These are phyloP conservation scores for Trifolium dubium DNA, from an alignment of 306 rosid species.

Conservation along the genomic window DNA sequence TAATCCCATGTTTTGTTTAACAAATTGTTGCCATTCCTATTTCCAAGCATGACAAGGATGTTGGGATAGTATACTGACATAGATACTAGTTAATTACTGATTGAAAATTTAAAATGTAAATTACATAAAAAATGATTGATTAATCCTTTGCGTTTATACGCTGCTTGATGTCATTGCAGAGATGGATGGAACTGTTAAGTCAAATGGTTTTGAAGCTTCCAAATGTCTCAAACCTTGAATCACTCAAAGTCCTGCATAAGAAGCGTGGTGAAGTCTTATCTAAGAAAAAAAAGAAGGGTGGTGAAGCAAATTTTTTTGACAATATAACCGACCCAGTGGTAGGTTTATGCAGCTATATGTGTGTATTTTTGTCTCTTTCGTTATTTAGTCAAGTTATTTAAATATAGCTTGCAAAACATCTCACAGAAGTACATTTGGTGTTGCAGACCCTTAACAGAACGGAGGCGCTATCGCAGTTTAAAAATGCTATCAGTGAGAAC, in stretches of 20 bases:
- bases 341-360: slow-evolving; percentile 8
- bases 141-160: slow-evolving; percentile 35
- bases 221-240: slow-evolving; percentile 61
- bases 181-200: slow-evolving; percentile 77
- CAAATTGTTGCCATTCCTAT: slow-evolving; percentile 19
- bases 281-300: no score
- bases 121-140: not conserved
- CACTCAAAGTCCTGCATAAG: slow-evolving; percentile 58
- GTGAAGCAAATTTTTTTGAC: slow-evolving; percentile 78
- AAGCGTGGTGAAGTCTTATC: slow-evolving; percentile 74
- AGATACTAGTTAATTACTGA: not conserved
- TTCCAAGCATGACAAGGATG: slow-evolving; percentile 37
- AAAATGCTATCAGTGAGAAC: slow-evolving; percentile 53
- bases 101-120: slow-evolving; percentile 4
- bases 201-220: slow-evolving; percentile 89
- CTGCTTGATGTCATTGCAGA: slow-evolving; percentile 59
- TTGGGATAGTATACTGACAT: slow-evolving; percentile 16
- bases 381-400: slow-evolving; percentile 15
- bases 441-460: slow-evolving; percentile 82
- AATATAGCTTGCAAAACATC: slow-evolving; percentile 2
- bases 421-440: slow-evolving; percentile 28
- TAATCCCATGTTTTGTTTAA: not conserved
- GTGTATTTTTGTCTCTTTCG: slow-evolving; percentile 3
- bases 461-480: slow-evolving; percentile 73
- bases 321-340: slow-evolving; percentile 75